Conservation (phyloP, 805 yeast species). For the Kodamaea nitidulidarum region DNA sequence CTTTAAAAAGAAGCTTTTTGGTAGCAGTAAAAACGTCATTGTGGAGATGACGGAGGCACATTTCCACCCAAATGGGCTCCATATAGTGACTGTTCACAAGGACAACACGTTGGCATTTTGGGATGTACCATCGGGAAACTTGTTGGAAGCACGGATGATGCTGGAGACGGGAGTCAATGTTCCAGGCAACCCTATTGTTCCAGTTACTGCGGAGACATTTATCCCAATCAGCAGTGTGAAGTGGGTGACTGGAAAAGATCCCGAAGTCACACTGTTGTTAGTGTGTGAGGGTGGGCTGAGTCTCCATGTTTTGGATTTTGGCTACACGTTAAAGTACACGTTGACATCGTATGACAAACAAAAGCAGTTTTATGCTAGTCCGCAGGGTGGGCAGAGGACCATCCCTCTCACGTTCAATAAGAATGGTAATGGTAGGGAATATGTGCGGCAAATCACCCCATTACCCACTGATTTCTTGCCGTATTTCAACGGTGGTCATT, state of each 20-base stretch:
- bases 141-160: constrained; percentile 69
- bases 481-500: constrained; percentile 73
- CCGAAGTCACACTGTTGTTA: constrained; percentile 72
- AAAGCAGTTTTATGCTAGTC: constrained; percentile 69
- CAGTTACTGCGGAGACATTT: constrained; percentile 15
- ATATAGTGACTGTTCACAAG: constrained; percentile 69
- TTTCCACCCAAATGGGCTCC: constrained; percentile 93
- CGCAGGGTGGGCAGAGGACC: constrained; percentile 38
- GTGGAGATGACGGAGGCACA: constrained; percentile 46
- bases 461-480: constrained; percentile 50
- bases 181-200: constrained; percentile 34
- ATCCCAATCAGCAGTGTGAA: constrained; percentile 49
- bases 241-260: constrained; percentile 80
- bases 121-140: constrained; percentile 79
- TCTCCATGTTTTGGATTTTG: constrained; percentile 64
- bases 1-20: constrained; percentile 40
- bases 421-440: constrained; percentile 20
- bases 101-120: constrained; percentile 88
- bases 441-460: constrained; percentile 27
- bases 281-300: constrained; percentile 57
- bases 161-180: constrained; percentile 62
- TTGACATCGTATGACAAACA: constrained; percentile 81
- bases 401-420: constrained; percentile 24
- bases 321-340: constrained; percentile 72
- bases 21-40: constrained; percentile 31